A percentile compares a stretch with the other conserved stretches of the same genome.
Conservation (phyloP, 371 early-diverging fungal species). For the Lichtheimia ramosa region DNA sequence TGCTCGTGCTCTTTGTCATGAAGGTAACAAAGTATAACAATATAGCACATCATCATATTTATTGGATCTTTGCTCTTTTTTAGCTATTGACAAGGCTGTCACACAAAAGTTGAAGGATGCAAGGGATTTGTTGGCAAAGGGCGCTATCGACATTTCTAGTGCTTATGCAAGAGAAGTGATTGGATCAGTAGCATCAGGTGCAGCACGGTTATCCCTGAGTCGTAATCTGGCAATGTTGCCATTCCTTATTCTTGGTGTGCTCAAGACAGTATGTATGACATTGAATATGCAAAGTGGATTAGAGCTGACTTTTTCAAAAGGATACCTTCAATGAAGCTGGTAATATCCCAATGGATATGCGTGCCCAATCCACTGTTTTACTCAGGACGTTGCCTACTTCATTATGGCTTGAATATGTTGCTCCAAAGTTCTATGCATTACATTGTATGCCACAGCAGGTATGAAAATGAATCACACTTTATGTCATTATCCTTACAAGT, state of each 20-base stretch:
- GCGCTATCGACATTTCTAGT: constrained; percentile 61
- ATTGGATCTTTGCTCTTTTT: neutral
- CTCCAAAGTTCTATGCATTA: constrained; percentile 70
- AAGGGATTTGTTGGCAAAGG: constrained; percentile 68
- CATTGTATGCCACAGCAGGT: constrained; percentile 66
- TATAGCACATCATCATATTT: neutral
- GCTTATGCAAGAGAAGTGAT: constrained; percentile 66
- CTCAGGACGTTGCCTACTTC: constrained; percentile 67
- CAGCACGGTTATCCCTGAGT: constrained; percentile 62
- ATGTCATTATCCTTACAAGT: constrained; percentile 5
- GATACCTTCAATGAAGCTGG: constrained; percentile 43
- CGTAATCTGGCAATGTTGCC: constrained; percentile 74
- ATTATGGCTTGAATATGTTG: constrained; percentile 39
- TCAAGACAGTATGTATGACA: constrained; percentile 55
- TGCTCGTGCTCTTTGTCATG: constrained; percentile 60
- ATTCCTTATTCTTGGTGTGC: constrained; percentile 57
- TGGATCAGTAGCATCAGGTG: constrained; percentile 45
- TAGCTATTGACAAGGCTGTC: constrained; percentile 67
- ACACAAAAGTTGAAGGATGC: constrained; percentile 76
- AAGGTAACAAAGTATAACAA: constrained; percentile 48
- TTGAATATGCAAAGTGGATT: neutral
- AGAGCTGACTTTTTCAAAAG: constrained; percentile 11
- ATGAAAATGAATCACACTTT: constrained; percentile 8
- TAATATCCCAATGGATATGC: constrained; percentile 51
- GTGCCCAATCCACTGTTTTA: constrained; percentile 55